phyloP scores from a whole-genome alignment of 352 stramenopile species.

The Thraustochytrium striatum region DNA sequence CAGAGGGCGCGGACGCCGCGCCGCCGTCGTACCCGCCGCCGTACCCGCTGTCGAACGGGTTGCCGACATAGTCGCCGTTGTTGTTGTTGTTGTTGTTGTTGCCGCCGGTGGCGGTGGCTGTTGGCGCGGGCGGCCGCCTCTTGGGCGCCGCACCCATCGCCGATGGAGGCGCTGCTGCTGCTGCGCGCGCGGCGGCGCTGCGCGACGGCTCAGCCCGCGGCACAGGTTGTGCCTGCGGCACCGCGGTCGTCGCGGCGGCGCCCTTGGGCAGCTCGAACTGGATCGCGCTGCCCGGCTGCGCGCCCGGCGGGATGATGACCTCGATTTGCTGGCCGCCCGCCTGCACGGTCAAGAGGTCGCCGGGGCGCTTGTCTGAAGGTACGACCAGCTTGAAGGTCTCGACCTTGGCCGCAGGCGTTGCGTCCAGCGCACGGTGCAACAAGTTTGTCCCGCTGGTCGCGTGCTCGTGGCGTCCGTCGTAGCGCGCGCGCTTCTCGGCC shows the following conservation, averaged over 20 bases:
- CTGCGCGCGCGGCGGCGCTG: background rate
- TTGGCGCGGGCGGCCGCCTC: background rate
- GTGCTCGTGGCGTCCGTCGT: background rate
- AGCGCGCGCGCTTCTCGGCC: background rate
- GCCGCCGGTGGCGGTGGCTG: background rate
- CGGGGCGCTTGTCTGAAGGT: background rate
- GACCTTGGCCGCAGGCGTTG: background rate
- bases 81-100: background rate
- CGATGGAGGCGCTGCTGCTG: background rate
- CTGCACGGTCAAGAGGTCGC: conserved; percentile 14
- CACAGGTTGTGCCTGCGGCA: background rate
- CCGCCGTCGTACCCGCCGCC: no score
- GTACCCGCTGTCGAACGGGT: no score
- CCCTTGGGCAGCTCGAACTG: conserved; percentile 39
- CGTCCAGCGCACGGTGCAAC: conserved; percentile 1
- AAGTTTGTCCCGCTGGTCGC: conserved; percentile 1
- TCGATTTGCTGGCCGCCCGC: background rate
- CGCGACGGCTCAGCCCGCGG: background rate
- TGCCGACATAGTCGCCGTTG: background rate
- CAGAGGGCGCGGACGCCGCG: no score
- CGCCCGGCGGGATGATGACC: conserved; percentile 27
- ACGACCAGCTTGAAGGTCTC: conserved; percentile 39
- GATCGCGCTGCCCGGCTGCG: conserved; percentile 1
- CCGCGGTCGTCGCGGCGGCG: background rate
- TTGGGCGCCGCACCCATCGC: background rate